phyloP scores from a whole-genome alignment of 2,329 filamentous ascomycete species.

The Fusarium burgessii region DNA sequence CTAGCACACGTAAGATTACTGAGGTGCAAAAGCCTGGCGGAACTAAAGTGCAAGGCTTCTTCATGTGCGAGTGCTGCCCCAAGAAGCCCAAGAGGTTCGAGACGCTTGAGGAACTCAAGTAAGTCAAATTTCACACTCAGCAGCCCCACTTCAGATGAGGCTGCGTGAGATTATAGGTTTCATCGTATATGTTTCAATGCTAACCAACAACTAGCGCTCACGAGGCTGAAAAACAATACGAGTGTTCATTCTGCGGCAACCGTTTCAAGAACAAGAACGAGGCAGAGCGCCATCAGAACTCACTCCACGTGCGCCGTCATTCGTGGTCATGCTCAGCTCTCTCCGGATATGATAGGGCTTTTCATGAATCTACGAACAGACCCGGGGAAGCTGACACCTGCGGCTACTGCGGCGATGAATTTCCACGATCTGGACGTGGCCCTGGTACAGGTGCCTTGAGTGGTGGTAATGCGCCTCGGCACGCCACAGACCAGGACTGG shows the following conservation, averaged over 20 bases:
- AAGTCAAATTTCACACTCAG: constrained; percentile 52
- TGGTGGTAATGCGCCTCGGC: constrained; percentile 54
- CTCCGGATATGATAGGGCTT: constrained; percentile 80
- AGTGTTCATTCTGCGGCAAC: constrained; percentile 91
- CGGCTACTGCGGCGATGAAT: constrained; percentile 96
- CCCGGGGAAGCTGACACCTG: constrained; percentile 82
- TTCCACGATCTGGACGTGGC: constrained; percentile 65
- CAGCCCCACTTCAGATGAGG: constrained; percentile 16
- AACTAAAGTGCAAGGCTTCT: constrained; percentile 64
- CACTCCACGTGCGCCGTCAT: constrained; percentile 88
- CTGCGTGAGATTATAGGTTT: constrained; percentile 10
- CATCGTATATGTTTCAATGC: constrained; percentile 21
- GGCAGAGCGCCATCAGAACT: constrained; percentile 95
- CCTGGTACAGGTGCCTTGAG: constrained; percentile 50
- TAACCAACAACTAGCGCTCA: constrained; percentile 71
- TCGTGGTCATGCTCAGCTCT: constrained; percentile 98
- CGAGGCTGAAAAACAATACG: constrained; percentile 96
- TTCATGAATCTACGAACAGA: constrained; percentile 80
- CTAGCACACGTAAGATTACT: constrained; percentile 64
- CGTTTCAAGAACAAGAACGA: constrained; percentile 99
- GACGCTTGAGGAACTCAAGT: constrained; percentile 69
- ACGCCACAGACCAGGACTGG: constrained; percentile 86
- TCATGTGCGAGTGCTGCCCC: constrained; percentile 41
- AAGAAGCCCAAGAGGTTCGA: constrained; percentile 42
- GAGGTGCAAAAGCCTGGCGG: constrained; percentile 62